A percentile compares a stretch with the other conserved stretches of the same genome.
Conservation (phyloP, 495 filamentous ascomycete species). For the Hypoxylon trugodes region DNA sequence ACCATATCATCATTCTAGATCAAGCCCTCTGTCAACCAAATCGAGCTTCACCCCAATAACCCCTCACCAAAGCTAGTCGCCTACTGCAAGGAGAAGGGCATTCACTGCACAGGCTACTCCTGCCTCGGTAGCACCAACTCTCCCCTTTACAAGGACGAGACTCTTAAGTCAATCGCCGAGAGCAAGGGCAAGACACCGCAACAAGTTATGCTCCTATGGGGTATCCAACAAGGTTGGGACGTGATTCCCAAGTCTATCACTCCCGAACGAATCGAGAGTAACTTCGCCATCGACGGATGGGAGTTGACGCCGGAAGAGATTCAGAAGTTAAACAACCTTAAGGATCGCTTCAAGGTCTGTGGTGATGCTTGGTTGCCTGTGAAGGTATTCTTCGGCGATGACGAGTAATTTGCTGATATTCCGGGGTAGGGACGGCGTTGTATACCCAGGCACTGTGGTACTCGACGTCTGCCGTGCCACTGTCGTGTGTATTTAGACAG, state of each 20-base stretch:
- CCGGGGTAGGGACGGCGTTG: background rate
- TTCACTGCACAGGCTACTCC: slow-evolving; percentile 74
- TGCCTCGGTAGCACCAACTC: slow-evolving; percentile 67
- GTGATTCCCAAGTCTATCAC: slow-evolving; percentile 77
- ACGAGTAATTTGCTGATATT: slow-evolving; percentile 60
- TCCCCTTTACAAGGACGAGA: slow-evolving; percentile 67
- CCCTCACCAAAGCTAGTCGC: slow-evolving; percentile 81
- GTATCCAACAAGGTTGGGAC: slow-evolving; percentile 74
- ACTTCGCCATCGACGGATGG: slow-evolving; percentile 73
- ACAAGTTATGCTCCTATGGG: slow-evolving; percentile 75
- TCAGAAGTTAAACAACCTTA: slow-evolving; percentile 66
- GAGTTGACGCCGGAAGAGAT: slow-evolving; percentile 71
- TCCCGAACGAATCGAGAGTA: slow-evolving; percentile 68
- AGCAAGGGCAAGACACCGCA: slow-evolving; percentile 72
- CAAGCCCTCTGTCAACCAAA: slow-evolving; percentile 87
- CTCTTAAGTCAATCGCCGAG: slow-evolving; percentile 67
- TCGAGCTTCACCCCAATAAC: slow-evolving; percentile 88
- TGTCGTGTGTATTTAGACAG: slow-evolving; percentile 34
- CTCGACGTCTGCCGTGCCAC: too few relatives aligned
- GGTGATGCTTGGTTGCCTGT: slow-evolving; percentile 74
- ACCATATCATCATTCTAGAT: slow-evolving; percentile 54
- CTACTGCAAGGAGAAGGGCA: slow-evolving; percentile 72
- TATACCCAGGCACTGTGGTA: too few relatives aligned
- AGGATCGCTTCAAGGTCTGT: slow-evolving; percentile 78
- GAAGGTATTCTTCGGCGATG: slow-evolving; percentile 89